Conservation (phyloP, 129 eudicot species). For the Gnaphalium uliginosum region DNA sequence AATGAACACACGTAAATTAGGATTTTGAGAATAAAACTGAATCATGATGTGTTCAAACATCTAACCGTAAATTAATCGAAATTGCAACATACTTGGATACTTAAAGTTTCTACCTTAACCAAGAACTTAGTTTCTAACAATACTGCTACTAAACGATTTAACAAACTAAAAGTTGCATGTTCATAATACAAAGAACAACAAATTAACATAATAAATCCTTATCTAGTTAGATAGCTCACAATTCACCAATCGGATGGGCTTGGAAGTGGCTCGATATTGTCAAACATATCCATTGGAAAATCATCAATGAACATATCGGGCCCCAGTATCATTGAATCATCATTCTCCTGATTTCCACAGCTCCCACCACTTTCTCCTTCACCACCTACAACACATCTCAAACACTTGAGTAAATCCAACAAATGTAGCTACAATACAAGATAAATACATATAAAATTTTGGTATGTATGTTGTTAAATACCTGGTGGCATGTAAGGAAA, state of each 20-base stretch:
- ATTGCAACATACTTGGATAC: neutral
- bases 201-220: constrained; percentile 14
- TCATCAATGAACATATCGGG: constrained; percentile 75
- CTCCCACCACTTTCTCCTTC: constrained; percentile 43
- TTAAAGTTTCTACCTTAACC: neutral
- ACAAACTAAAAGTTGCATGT: constrained; percentile 18
- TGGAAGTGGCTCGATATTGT: constrained; percentile 69
- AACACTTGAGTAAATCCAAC: constrained; percentile 7
- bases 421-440: neutral
- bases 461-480: constrained; percentile 2
- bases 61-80: constrained; percentile 7
- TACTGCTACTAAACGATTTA: neutral
- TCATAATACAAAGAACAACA: constrained; percentile 38
- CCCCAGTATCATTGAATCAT: constrained; percentile 37
- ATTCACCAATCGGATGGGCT: constrained; percentile 82
- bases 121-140: neutral
- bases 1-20: neutral
- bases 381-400: constrained; percentile 28
- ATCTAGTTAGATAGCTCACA: constrained; percentile 5
- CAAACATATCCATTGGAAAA: constrained; percentile 81
- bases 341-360: constrained; percentile 40
- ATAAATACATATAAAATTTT: neutral
- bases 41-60: neutral
- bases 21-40: neutral
- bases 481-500: constrained; percentile 45